A percentile compares a stretch with the other conserved stretches of the same genome.
Evolutionary conservation across 805 yeast species (phyloP).

Genomic region (Candida saitoana): DNA sequence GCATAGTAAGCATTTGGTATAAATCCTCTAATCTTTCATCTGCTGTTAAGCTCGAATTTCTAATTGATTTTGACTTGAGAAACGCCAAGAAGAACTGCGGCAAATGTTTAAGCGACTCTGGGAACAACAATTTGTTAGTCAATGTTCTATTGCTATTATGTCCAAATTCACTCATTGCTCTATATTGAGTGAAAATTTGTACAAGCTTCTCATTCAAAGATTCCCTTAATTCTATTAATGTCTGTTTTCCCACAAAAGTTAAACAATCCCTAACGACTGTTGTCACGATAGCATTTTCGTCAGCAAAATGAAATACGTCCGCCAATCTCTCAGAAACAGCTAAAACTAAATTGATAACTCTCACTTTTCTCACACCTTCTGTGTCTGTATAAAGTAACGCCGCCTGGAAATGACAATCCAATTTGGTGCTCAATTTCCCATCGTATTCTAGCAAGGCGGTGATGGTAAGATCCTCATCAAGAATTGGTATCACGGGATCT

Average conservation of each 20-base stretch:
- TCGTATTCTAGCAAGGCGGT: conserved; percentile 75
- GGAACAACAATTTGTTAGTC: conserved; percentile 68
- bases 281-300: conserved; percentile 49
- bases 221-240: conserved; percentile 34
- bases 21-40: conserved; percentile 63
- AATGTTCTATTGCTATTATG: conserved; percentile 33
- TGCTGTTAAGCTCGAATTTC: conserved; percentile 46
- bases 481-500: conserved; percentile 72
- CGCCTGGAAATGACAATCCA: conserved; percentile 86
- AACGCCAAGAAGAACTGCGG: conserved; percentile 66
- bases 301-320: conserved; percentile 75
- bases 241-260: conserved; percentile 38
- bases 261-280: conserved; percentile 38
- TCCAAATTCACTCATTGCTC: conserved; percentile 43
- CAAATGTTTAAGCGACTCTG: conserved; percentile 71
- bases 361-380: conserved; percentile 73
- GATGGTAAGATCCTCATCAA: conserved; percentile 59
- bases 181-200: conserved; percentile 46
- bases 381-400: conserved; percentile 81
- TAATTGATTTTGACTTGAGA: conserved; percentile 62
- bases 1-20: conserved; percentile 47
- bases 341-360: conserved; percentile 81
- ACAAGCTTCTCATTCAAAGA: conserved; percentile 38
- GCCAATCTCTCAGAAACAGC: conserved; percentile 72
- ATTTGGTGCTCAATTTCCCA: conserved; percentile 61